Conservation (phyloP, 805 yeast genomes). For the Cyberlindnera xylosilytica region DNA sequence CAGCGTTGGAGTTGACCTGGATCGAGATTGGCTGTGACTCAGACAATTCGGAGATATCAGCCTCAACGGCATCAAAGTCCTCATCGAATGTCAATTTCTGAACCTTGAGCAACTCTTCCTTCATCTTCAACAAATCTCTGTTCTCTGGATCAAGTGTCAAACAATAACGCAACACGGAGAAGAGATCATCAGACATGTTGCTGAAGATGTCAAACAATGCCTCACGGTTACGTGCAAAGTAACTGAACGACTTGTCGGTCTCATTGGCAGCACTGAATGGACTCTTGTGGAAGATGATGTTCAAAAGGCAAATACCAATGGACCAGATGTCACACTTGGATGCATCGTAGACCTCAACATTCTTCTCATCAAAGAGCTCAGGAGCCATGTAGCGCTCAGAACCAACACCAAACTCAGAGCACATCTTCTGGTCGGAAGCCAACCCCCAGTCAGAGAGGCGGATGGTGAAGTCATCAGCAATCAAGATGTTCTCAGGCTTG, state of each 20-base stretch:
- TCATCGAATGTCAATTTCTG: constrained; percentile 82
- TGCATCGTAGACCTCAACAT: constrained; percentile 64
- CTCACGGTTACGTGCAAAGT: constrained; percentile 84
- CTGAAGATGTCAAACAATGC: constrained; percentile 90
- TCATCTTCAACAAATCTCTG: constrained; percentile 63
- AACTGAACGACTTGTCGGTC: constrained; percentile 77
- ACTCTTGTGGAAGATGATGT: constrained; percentile 82
- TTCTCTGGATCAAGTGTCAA: constrained; percentile 85
- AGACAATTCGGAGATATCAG: constrained; percentile 27
- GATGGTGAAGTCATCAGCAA: constrained; percentile 48
- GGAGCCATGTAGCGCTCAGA: constrained; percentile 95
- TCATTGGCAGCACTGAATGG: constrained; percentile 82
- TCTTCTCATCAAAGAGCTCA: constrained; percentile 65
- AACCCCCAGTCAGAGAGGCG: constrained; percentile 78
- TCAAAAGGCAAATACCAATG: constrained; percentile 76
- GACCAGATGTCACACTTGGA: constrained; percentile 89
- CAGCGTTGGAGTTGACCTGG: constrained; percentile 6
- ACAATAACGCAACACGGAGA: constrained; percentile 74
- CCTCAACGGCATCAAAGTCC: constrained; percentile 48
- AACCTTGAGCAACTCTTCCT: constrained; percentile 54
- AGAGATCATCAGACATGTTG: constrained; percentile 80
- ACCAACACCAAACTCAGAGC: constrained; percentile 81
- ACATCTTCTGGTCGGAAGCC: constrained; percentile 48
- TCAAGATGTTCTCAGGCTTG: constrained; percentile 74
- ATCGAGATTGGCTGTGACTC: constrained; percentile 24